Conservation (phyloP, 345 rosid species). For the Diplotaxis tenuifolia region DNA sequence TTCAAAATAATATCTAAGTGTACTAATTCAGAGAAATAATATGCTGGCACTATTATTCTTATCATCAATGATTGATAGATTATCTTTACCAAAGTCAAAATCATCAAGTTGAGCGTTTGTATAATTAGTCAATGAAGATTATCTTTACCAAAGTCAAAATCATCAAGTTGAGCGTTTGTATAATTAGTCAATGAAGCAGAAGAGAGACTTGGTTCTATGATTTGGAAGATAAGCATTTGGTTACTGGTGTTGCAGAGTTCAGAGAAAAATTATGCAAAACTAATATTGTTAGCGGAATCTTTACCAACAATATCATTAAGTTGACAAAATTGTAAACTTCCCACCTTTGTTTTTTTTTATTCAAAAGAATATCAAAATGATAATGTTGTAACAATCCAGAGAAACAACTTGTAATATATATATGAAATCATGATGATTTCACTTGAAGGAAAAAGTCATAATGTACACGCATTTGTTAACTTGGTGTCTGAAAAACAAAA, state of each 20-base stretch:
- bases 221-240: neutral
- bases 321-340: too few species aligned
- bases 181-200: neutral
- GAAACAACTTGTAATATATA: too few species aligned
- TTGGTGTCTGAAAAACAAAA: neutral
- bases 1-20: neutral
- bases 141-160: neutral
- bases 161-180: neutral
- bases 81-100: neutral
- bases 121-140: neutral
- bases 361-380: too few species aligned
- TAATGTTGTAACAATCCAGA: too few species aligned
- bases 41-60: neutral
- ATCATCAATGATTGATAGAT: neutral
- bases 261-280: too few species aligned
- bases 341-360: too few species aligned
- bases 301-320: too few species aligned
- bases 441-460: too few species aligned
- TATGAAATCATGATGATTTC: too few species aligned
- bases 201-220: neutral
- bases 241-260: too few species aligned
- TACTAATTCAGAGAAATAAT: conserved; percentile 2
- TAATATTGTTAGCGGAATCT: too few species aligned
- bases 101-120: neutral
- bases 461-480: neutral